These are phyloP conservation scores for Xylaria venustula DNA, from an alignment of 495 filamentous ascomycete species.

Conservation along the genomic window DNA sequence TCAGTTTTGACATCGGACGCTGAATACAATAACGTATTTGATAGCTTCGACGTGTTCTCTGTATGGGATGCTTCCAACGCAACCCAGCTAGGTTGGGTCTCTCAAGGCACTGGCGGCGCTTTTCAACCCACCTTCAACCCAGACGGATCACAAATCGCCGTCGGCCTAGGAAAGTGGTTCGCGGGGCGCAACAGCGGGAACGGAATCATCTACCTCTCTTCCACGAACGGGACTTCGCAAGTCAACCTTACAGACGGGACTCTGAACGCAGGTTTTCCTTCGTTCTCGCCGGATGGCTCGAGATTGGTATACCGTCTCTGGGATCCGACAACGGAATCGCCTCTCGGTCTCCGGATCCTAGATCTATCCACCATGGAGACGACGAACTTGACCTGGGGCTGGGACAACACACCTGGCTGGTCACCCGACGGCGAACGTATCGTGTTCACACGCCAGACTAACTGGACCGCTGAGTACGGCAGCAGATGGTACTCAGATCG, in stretches of 20 bases:
- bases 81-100: no score
- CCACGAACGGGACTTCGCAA: slow-evolving; percentile 11
- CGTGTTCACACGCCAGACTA: slow-evolving; percentile 18
- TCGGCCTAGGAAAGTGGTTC: slow-evolving; percentile 22
- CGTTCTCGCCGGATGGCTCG: neutral
- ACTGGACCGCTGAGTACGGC: slow-evolving; percentile 7
- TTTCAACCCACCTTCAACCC: slow-evolving; percentile 18
- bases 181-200: neutral
- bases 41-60: slow-evolving; percentile 11
- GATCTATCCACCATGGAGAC: no score
- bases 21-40: slow-evolving; percentile 2
- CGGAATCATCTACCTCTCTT: slow-evolving; percentile 1
- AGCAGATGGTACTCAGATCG: no score
- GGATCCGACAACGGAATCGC: no score
- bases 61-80: neutral
- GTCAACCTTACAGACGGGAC: slow-evolving; percentile 15
- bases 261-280: slow-evolving; percentile 20
- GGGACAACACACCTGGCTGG: no score
- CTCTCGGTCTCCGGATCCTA: neutral
- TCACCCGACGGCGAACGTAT: no score
- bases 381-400: no score
- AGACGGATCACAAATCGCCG: slow-evolving; percentile 12
- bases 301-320: neutral
- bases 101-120: slow-evolving; percentile 14
- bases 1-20: slow-evolving; percentile 15